These are phyloP conservation scores for Soucietia sequanensis DNA, from an alignment of 805 yeast species.

Conservation along the genomic window DNA sequence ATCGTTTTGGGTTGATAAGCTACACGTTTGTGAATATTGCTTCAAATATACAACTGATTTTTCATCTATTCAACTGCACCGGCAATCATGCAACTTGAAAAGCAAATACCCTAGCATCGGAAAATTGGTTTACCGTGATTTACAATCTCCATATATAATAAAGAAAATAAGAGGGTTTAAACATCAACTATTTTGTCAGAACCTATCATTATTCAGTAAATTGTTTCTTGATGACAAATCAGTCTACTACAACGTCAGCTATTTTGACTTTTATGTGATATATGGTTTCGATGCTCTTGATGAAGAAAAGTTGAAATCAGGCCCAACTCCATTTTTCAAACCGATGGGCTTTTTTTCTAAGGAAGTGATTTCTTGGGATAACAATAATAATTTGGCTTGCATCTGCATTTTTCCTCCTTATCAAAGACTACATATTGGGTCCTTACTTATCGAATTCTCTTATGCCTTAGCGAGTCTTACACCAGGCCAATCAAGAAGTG, in stretches of 20 bases:
- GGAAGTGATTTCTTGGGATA: slow-evolving; percentile 75
- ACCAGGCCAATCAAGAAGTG: slow-evolving; percentile 63
- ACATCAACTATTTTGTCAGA: slow-evolving; percentile 72
- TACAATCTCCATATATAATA: slow-evolving; percentile 45
- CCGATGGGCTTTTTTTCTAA: slow-evolving; percentile 94
- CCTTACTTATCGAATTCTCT: slow-evolving; percentile 77
- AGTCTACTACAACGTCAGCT: slow-evolving; percentile 74
- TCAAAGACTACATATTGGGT: slow-evolving; percentile 76
- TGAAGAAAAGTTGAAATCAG: background rate
- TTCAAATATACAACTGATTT: slow-evolving; percentile 69
- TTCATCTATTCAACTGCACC: slow-evolving; percentile 51
- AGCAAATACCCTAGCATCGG: slow-evolving; percentile 53
- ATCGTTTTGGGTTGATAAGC: slow-evolving; percentile 54
- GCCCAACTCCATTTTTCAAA: slow-evolving; percentile 15
- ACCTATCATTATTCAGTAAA: slow-evolving; percentile 80
- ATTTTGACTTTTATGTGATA: slow-evolving; percentile 75
- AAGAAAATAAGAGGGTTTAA: slow-evolving; percentile 66
- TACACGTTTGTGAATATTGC: slow-evolving; percentile 78
- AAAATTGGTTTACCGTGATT: slow-evolving; percentile 62
- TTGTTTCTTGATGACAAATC: slow-evolving; percentile 88
- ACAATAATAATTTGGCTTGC: slow-evolving; percentile 82
- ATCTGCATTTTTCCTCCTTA: slow-evolving; percentile 90
- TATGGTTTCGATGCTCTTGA: slow-evolving; percentile 47
- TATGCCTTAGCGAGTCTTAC: slow-evolving; percentile 62
- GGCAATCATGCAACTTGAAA: slow-evolving; percentile 37